phyloP scores from a whole-genome alignment of 306 rosid genomes.

The Dicorynia guianensis region DNA sequence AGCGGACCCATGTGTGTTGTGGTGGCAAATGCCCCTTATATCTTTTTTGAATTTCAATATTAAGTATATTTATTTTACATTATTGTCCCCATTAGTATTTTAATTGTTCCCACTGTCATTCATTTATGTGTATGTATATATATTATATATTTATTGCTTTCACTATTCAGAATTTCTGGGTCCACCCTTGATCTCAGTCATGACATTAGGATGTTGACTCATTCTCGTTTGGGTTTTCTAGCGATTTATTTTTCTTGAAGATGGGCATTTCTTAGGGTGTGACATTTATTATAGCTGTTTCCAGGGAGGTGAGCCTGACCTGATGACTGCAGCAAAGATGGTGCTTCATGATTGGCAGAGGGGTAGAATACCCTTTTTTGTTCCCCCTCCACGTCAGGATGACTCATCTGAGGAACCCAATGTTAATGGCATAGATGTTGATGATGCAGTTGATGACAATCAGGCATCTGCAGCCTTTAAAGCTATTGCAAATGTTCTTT shows the following conservation, averaged over 20 bases:
- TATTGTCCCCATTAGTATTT: no score
- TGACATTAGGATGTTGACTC: background rate
- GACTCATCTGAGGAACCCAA: slow-evolving; percentile 54
- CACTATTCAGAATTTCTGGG: no score
- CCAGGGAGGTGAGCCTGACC: slow-evolving; percentile 95
- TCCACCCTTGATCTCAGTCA: background rate
- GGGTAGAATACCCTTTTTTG: slow-evolving; percentile 91
- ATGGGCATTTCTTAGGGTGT: background rate
- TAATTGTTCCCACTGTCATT: no score
- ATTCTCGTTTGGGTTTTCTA: background rate
- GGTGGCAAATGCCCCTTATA: no score
- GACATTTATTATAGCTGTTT: slow-evolving; percentile 21
- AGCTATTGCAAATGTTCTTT: slow-evolving; percentile 81
- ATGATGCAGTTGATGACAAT: slow-evolving; percentile 49
- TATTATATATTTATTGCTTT: no score
- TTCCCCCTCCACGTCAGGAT: slow-evolving; percentile 72
- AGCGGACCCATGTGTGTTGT: no score
- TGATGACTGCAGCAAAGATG: slow-evolving; percentile 92
- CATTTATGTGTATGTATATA: no score
- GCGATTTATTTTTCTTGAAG: slow-evolving; percentile 26
- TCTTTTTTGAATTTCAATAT: no score
- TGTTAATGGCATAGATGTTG: slow-evolving; percentile 48
- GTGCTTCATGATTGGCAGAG: slow-evolving; percentile 97
- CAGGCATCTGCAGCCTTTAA: slow-evolving; percentile 79
- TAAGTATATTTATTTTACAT: no score